Evolutionary conservation across 2,329 filamentous ascomycete genomes (phyloP).

Genomic region (Elsinoe fawcettii): DNA sequence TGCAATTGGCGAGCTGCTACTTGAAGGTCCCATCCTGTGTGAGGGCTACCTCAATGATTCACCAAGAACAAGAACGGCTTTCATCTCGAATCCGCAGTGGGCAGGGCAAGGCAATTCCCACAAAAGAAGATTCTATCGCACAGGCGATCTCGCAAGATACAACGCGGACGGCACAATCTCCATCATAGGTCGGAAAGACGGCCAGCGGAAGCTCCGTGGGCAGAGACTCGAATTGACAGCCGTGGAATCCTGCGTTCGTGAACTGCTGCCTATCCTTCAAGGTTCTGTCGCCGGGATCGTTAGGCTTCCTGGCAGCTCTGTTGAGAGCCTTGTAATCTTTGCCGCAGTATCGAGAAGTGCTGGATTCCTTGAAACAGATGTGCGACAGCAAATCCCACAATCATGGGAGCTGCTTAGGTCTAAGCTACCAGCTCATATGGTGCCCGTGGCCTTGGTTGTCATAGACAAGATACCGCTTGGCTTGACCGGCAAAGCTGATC

Average conservation of each 20-base stretch:
- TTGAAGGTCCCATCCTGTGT: constrained; percentile 39
- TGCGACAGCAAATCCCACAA: neutral
- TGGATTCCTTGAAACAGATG: neutral
- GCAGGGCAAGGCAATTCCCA: neutral
- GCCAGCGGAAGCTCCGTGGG: constrained; percentile 87
- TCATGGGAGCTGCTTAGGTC: neutral
- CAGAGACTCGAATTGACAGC: constrained; percentile 90
- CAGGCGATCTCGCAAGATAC: constrained; percentile 52
- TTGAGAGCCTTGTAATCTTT: neutral
- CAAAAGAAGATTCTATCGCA: constrained; percentile 9
- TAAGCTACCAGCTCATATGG: neutral
- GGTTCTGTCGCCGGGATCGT: neutral
- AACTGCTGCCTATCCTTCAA: neutral
- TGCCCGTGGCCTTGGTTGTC: neutral
- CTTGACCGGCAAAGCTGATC: neutral
- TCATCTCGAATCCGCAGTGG: constrained; percentile 26
- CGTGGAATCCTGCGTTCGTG: constrained; percentile 51
- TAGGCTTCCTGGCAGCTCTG: neutral
- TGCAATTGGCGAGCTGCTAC: constrained; percentile 39
- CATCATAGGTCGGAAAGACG: constrained; percentile 64
- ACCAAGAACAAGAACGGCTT: constrained; percentile 26
- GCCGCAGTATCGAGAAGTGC: neutral
- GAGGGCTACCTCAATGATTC: constrained; percentile 35
- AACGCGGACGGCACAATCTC: constrained; percentile 64
- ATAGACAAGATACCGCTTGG: neutral